Conservation (phyloP, 129 eudicot species). For the Gnaphalium uliginosum region DNA sequence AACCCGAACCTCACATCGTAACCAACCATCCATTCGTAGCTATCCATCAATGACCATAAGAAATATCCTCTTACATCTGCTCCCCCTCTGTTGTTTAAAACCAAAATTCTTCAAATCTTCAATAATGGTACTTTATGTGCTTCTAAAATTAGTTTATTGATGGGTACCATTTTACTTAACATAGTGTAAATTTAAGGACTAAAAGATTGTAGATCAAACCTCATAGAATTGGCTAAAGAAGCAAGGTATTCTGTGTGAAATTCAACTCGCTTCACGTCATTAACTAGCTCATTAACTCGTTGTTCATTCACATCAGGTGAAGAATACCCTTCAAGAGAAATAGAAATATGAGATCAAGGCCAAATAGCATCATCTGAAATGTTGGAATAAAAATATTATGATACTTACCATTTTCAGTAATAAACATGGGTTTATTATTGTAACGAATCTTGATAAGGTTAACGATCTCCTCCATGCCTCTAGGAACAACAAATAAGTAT, state of each 20-base stretch:
- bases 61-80: conserved; percentile 90
- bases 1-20: conserved; percentile 55
- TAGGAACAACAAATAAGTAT: conserved; percentile 59
- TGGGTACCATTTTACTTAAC: background rate
- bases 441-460: conserved; percentile 54
- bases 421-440: conserved; percentile 67
- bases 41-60: conserved; percentile 78
- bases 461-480: conserved; percentile 70
- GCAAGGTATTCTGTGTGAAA: conserved; percentile 60
- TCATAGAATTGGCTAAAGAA: conserved; percentile 54
- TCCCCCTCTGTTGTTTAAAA: conserved; percentile 46
- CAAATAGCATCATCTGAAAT: background rate
- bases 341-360: background rate
- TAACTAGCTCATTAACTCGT: conserved; percentile 28
- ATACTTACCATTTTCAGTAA: conserved; percentile 79
- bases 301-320: conserved; percentile 31
- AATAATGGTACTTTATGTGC: background rate
- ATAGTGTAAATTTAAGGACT: background rate
- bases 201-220: conserved; percentile 36
- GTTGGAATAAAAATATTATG: background rate
- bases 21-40: conserved; percentile 73
- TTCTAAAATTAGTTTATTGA: background rate
- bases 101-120: conserved; percentile 3
- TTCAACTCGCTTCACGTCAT: conserved; percentile 55
- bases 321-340: conserved; percentile 44